Percentiles rank a stretch among this genome's conserved stretches.
Evolutionary conservation across 306 rosid genomes (phyloP).

Genomic region (Prunus kanzakura): DNA sequence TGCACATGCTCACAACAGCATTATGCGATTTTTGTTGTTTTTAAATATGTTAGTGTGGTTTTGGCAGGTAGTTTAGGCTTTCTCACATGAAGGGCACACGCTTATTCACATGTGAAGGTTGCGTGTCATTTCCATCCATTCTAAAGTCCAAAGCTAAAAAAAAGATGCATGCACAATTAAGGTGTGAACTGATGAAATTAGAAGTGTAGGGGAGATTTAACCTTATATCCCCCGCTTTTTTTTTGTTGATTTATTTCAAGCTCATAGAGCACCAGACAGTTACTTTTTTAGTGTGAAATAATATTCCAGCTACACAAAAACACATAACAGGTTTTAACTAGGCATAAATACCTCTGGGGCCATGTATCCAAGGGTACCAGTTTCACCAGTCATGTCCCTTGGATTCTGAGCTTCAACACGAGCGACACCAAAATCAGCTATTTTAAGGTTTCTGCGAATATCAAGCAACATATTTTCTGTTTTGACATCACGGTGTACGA

Average conservation of each 20-base stretch:
- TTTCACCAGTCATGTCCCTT: constrained; percentile 78
- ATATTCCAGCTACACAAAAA: not conserved
- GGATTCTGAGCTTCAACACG: constrained; percentile 82
- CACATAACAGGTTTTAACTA: not conserved
- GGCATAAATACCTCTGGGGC: constrained; percentile 62
- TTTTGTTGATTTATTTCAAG: not conserved
- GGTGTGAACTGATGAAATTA: not conserved
- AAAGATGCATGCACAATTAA: not conserved
- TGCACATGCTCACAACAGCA: not conserved
- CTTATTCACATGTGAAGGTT: not conserved
- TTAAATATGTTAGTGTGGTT: not conserved
- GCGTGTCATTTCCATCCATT: not conserved
- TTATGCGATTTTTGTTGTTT: not conserved
- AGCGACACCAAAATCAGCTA: constrained; percentile 79
- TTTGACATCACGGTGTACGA: constrained; percentile 73
- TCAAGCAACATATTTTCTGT: constrained; percentile 66
- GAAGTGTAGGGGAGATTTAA: not conserved
- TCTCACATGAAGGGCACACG: not conserved
- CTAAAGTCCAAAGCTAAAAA: not conserved
- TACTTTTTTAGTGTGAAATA: not conserved
- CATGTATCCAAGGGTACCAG: constrained; percentile 85
- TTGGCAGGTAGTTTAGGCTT: not conserved
- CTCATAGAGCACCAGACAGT: not conserved
- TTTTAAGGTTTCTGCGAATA: constrained; percentile 34
- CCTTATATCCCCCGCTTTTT: not conserved